Evolutionary conservation across 192 early-diverging fungal genomes (phyloP).

Genomic region (Bifiguratus adelaidae): DNA sequence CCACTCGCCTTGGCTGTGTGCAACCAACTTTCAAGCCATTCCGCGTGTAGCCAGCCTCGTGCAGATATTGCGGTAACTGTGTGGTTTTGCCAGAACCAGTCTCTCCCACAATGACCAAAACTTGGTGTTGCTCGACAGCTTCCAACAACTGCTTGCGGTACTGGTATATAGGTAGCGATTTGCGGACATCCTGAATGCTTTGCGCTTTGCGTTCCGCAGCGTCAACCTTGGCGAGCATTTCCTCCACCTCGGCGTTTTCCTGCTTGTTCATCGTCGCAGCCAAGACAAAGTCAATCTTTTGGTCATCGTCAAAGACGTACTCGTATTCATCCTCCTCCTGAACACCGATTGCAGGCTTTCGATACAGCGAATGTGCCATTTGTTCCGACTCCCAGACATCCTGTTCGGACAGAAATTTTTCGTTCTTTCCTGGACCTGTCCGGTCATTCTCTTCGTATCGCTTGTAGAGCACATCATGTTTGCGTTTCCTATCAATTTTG

Average conservation of each 20-base stretch:
- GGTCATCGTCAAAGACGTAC: conserved; percentile 84
- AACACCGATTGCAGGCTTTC: conserved; percentile 35
- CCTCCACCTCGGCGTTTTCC: conserved; percentile 34
- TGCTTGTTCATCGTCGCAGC: conserved; percentile 49
- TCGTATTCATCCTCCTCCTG: conserved; percentile 68
- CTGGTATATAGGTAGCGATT: conserved; percentile 88
- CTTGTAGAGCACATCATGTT: conserved; percentile 75
- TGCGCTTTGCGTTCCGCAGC: conserved; percentile 56
- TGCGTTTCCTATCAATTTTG: conserved; percentile 92
- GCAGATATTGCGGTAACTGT: conserved; percentile 95
- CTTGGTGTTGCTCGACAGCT: conserved; percentile 76
- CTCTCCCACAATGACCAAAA: conserved; percentile 93
- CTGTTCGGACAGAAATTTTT: conserved; percentile 74
- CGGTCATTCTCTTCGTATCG: conserved; percentile 86
- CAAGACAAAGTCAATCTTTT: conserved; percentile 85
- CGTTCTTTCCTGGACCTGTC: no score
- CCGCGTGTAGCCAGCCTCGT: conserved; percentile 91
- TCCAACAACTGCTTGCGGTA: conserved; percentile 75
- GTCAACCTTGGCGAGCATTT: conserved; percentile 38
- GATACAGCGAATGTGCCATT: conserved; percentile 45
- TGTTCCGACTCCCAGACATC: conserved; percentile 90
- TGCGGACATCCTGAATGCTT: conserved; percentile 60
- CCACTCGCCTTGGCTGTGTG: conserved; percentile 96
- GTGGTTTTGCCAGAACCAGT: conserved; percentile 98
- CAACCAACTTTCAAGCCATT: conserved; percentile 83